Conservation (phyloP, 2,329 filamentous ascomycete species). For the Calycina herbarum region DNA sequence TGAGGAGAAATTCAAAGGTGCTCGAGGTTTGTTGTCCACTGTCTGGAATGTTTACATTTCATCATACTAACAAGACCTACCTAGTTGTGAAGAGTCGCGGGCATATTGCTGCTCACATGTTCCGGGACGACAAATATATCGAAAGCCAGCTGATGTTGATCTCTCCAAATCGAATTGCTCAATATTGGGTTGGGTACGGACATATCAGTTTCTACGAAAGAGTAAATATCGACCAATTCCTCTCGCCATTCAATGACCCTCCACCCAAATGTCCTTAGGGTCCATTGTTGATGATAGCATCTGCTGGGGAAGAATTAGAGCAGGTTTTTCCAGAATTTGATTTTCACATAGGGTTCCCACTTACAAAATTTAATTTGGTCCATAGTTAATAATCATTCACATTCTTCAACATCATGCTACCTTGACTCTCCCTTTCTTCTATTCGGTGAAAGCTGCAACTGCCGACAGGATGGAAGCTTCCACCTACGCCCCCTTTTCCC, state of each 20-base stretch:
- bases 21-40: conserved; percentile 42
- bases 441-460: too few species aligned
- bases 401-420: background rate
- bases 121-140: conserved; percentile 70
- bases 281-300: background rate
- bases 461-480: too few species aligned
- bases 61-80: background rate
- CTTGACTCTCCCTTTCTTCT: too few species aligned
- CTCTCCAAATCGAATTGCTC: conserved; percentile 73
- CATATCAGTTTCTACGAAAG: conserved; percentile 63
- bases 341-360: background rate
- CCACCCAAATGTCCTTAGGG: background rate
- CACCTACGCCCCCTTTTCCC: conserved; percentile 5
- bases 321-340: background rate
- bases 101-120: conserved; percentile 75
- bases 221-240: conserved; percentile 57
- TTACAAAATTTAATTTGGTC: background rate
- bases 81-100: conserved; percentile 43
- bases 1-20: conserved; percentile 70
- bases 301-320: background rate
- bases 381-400: background rate
- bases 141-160: conserved; percentile 76
- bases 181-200: conserved; percentile 71
- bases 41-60: background rate
- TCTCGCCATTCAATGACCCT: conserved; percentile 28